Evolutionary conservation across 768 basidiomycete genomes (phyloP).

Genomic region (Ephemerocybe angulata): DNA sequence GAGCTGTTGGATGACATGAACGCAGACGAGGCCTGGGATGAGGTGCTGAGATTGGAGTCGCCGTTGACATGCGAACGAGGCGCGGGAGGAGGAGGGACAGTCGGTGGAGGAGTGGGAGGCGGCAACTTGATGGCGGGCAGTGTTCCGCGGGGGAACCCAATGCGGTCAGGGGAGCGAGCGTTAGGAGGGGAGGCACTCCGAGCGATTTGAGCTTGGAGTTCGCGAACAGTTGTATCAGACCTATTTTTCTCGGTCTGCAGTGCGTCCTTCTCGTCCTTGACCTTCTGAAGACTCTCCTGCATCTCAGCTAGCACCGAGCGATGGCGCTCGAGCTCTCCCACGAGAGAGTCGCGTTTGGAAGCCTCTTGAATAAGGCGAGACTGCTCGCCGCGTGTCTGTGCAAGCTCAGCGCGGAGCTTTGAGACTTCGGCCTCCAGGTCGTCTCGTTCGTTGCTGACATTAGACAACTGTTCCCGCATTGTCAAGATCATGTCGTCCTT

Average conservation of each 20-base stretch:
- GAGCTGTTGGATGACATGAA: conserved; percentile 50
- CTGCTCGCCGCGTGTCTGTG: conserved; percentile 54
- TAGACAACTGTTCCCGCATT: conserved; percentile 49
- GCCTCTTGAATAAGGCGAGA: conserved; percentile 64
- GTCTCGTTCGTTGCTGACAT: conserved; percentile 42
- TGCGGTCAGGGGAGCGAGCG: conserved; percentile 50
- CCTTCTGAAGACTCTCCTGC: conserved; percentile 72
- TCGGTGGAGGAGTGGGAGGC: conserved; percentile 84
- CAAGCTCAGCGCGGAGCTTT: conserved; percentile 55
- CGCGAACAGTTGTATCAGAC: conserved; percentile 67
- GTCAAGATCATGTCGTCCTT: conserved; percentile 44
- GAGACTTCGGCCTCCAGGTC: conserved; percentile 45
- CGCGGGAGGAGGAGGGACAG: conserved; percentile 80
- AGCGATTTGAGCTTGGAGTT: conserved; percentile 70
- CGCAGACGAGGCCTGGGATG: conserved; percentile 56
- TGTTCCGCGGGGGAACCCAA: conserved; percentile 54
- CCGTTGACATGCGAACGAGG: conserved; percentile 48
- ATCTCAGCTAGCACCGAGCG: conserved; percentile 72
- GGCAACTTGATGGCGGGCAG: conserved; percentile 74
- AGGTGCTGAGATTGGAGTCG: conserved; percentile 54
- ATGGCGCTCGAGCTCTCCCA: conserved; percentile 72
- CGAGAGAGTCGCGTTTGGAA: conserved; percentile 71
- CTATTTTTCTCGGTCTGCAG: conserved; percentile 69
- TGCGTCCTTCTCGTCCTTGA: conserved; percentile 78
- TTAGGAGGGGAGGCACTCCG: conserved; percentile 59